Evolutionary conservation across 345 rosid species (phyloP).

Genomic region (Noccaea caerulescens): DNA sequence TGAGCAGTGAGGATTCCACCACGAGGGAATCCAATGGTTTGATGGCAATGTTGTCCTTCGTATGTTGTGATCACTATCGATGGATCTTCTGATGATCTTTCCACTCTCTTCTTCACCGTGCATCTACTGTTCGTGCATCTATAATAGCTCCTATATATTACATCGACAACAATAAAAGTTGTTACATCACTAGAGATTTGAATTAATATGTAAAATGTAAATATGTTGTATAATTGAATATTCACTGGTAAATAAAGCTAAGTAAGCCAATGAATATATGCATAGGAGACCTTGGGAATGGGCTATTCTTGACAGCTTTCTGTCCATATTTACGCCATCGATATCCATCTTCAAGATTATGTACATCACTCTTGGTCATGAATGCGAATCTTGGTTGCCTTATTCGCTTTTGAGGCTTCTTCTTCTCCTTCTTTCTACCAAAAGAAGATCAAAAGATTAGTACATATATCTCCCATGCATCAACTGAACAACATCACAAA

Average conservation of each 20-base stretch:
- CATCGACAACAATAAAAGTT: not conserved
- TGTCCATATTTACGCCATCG: slow-evolving; percentile 92
- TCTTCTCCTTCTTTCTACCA: slow-evolving; percentile 68
- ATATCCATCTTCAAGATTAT: slow-evolving; percentile 97
- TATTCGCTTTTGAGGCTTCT: slow-evolving; percentile 82
- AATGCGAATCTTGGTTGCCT: slow-evolving; percentile 88
- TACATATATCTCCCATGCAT: not conserved
- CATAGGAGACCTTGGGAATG: slow-evolving; percentile 72
- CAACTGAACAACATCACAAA: not conserved
- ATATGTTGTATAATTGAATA: not conserved
- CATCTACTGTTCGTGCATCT: slow-evolving; percentile 93
- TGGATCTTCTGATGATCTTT: slow-evolving; percentile 87
- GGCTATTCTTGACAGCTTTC: slow-evolving; percentile 92
- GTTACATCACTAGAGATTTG: not conserved
- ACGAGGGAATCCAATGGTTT: slow-evolving; percentile 70
- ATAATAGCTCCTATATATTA: slow-evolving; percentile 77
- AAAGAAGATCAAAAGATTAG: slow-evolving; percentile 30
- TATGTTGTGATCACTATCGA: slow-evolving; percentile 85
- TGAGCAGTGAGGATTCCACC: slow-evolving; percentile 66
- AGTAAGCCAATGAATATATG: not conserved
- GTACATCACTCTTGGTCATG: slow-evolving; percentile 93
- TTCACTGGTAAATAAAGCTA: not conserved
- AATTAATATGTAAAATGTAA: too few relatives aligned
- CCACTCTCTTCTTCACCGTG: slow-evolving; percentile 97
- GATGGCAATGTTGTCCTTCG: slow-evolving; percentile 99